Conservation (phyloP, 495 filamentous ascomycete genomes). For the Podospora australis region DNA sequence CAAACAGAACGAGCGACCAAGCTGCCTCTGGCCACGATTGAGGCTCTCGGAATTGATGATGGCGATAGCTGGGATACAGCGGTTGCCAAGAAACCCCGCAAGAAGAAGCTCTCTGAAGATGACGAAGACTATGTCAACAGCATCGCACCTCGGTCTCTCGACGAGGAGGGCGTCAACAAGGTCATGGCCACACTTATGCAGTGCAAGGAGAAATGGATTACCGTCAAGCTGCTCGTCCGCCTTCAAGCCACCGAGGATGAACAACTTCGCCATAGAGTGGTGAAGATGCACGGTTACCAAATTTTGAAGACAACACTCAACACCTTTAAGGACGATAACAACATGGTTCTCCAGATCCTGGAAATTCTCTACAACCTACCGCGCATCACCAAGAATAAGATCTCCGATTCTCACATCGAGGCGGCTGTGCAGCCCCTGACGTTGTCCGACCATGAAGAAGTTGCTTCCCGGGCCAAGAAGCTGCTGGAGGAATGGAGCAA, state of each 20-base stretch:
- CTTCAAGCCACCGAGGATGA: slow-evolving; percentile 90
- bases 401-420: slow-evolving; percentile 94
- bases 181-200: slow-evolving; percentile 99
- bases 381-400: slow-evolving; percentile 92
- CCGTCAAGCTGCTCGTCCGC: slow-evolving; percentile 84
- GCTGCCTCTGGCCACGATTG: slow-evolving; percentile 80
- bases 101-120: slow-evolving; percentile 89
- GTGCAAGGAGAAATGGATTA: slow-evolving; percentile 99
- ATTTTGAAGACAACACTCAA: slow-evolving; percentile 81
- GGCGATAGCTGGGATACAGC: slow-evolving; percentile 85
- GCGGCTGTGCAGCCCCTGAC: slow-evolving; percentile 66
- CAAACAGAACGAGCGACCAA: slow-evolving; percentile 95
- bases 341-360: slow-evolving; percentile 81
- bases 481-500: slow-evolving; percentile 83
- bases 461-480: slow-evolving; percentile 60
- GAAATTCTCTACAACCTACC: slow-evolving; percentile 86
- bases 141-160: slow-evolving; percentile 73
- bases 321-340: slow-evolving; percentile 80
- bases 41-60: slow-evolving; percentile 94
- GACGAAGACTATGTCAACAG: slow-evolving; percentile 97
- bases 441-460: slow-evolving; percentile 62
- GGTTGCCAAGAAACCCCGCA: slow-evolving; percentile 79
- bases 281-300: slow-evolving; percentile 95
- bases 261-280: slow-evolving; percentile 76
- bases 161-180: slow-evolving; percentile 86